Evolutionary conservation across 2,329 filamentous ascomycete species (phyloP).

Genomic region (Colletotrichum sp.): DNA sequence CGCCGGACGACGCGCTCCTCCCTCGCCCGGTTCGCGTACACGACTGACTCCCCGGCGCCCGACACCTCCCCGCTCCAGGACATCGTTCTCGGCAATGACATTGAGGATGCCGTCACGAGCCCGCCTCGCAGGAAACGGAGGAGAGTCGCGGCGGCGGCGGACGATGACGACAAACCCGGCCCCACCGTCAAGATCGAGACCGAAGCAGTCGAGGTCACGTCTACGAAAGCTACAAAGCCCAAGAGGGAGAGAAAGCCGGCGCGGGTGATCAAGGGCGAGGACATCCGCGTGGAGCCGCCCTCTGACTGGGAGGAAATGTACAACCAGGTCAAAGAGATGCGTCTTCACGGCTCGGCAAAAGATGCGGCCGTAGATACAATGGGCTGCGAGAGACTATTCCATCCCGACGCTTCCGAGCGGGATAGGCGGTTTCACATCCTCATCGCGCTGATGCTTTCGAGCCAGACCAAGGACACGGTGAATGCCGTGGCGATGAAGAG

Average conservation of each 20-base stretch:
- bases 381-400: constrained; percentile 84
- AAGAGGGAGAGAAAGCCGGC: constrained; percentile 49
- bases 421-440: constrained; percentile 84
- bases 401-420: constrained; percentile 48
- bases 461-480: constrained; percentile 92
- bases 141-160: constrained; percentile 34
- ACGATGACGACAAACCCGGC: constrained; percentile 29
- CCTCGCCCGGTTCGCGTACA: constrained; percentile 51
- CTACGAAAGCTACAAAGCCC: constrained; percentile 25
- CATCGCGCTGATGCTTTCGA: constrained; percentile 86
- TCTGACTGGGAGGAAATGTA: constrained; percentile 87
- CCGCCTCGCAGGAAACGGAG: constrained; percentile 50
- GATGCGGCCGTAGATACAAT: constrained; percentile 95
- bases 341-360: constrained; percentile 56
- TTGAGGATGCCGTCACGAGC: constrained; percentile 57
- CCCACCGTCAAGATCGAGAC: constrained; percentile 37
- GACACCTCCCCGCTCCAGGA: background rate
- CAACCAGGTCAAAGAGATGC: constrained; percentile 77
- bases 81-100: constrained; percentile 43
- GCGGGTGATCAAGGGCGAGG: constrained; percentile 39
- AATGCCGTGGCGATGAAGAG: constrained; percentile 83
- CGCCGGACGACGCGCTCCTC: constrained; percentile 55
- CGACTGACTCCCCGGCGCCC: constrained; percentile 23
- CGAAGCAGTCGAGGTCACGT: constrained; percentile 33
- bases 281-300: constrained; percentile 60